Evolutionary conservation across 495 filamentous ascomycete genomes (phyloP).

Genomic region (Lasiosphaeris hirsuta): DNA sequence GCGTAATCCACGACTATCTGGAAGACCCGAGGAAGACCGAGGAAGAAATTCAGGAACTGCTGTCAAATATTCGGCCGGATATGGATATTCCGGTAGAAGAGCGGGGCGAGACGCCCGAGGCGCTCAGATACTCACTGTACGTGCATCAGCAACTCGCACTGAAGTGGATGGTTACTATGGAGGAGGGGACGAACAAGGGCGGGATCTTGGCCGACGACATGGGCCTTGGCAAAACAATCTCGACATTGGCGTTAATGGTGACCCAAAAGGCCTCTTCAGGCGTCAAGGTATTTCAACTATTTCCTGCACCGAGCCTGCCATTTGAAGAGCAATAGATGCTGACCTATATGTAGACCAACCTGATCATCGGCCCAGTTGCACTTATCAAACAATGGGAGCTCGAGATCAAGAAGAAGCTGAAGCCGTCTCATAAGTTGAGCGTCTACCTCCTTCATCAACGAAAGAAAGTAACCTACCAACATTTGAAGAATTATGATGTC

Average conservation of each 20-base stretch:
- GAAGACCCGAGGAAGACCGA: conserved; percentile 56
- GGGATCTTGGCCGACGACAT: conserved; percentile 90
- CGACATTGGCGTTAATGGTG: conserved; percentile 79
- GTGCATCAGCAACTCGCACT: conserved; percentile 82
- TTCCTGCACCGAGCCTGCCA: not conserved
- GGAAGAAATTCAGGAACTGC: conserved; percentile 63
- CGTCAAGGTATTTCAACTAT: conserved; percentile 23
- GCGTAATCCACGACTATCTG: conserved; percentile 39
- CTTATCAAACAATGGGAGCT: conserved; percentile 86
- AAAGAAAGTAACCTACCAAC: conserved; percentile 54
- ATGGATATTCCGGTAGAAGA: conserved; percentile 61
- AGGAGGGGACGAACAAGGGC: conserved; percentile 72
- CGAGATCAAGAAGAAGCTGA: conserved; percentile 75
- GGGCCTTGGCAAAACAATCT: conserved; percentile 95
- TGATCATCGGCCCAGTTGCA: conserved; percentile 85
- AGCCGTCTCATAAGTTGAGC: conserved; percentile 53
- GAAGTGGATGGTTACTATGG: conserved; percentile 78
- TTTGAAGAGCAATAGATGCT: not conserved
- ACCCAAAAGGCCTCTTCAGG: conserved; percentile 60
- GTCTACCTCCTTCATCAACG: conserved; percentile 63
- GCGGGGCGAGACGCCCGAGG: conserved; percentile 69
- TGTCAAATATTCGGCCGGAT: conserved; percentile 73
- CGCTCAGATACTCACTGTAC: conserved; percentile 67
- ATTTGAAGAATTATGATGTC: conserved; percentile 69
- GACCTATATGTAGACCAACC: conserved; percentile 57